A percentile compares a stretch with the other conserved stretches of the same genome.
Evolutionary conservation across 2,329 filamentous ascomycete species (phyloP).

Genomic region (Tolypocladium ophioglossoides): DNA sequence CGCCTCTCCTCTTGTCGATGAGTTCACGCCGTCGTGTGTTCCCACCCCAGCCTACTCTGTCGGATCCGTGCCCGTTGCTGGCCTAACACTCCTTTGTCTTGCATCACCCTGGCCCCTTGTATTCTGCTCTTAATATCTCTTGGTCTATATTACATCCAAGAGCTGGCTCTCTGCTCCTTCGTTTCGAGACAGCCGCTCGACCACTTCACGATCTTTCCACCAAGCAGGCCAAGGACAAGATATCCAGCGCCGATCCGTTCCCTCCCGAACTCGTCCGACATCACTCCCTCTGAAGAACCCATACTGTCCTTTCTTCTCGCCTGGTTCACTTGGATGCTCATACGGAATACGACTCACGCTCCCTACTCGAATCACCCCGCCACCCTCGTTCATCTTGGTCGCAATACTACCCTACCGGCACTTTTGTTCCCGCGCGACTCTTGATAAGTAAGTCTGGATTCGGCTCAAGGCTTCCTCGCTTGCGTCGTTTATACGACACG

Average conservation of each 20-base stretch:
- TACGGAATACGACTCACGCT: background rate
- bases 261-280: background rate
- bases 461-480: background rate
- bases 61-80: background rate
- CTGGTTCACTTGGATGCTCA: background rate
- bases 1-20: background rate
- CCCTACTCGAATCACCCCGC: background rate
- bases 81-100: constrained; percentile 1
- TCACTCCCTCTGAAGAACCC: background rate
- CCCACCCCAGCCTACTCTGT: background rate
- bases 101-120: background rate
- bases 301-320: background rate
- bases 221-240: background rate
- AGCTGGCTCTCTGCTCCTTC: background rate
- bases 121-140: background rate
- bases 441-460: background rate
- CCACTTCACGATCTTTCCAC: background rate
- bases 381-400: background rate
- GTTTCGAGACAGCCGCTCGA: background rate
- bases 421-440: too few species aligned
- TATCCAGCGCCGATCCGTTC: background rate
- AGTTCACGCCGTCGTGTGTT: background rate
- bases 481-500: background rate
- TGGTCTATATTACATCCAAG: background rate
- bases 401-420: background rate